Evolutionary conservation across 2,329 filamentous ascomycete species (phyloP).

Genomic region (Phaeoacremonium minimum): DNA sequence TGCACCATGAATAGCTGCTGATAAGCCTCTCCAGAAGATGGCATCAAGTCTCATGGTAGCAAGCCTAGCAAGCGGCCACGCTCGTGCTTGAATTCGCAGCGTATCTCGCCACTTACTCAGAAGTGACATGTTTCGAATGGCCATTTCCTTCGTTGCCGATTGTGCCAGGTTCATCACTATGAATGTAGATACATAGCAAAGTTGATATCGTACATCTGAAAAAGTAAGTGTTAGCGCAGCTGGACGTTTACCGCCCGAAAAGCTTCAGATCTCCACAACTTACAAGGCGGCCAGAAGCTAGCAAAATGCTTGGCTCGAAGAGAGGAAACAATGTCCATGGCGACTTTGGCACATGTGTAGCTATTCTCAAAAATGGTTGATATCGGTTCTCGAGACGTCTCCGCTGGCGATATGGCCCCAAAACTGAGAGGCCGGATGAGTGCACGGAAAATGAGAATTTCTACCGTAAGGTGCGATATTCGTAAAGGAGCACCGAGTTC

Average conservation of each 20-base stretch:
- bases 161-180: conserved; percentile 17
- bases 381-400: conserved; percentile 12
- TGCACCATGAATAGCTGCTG: conserved; percentile 9
- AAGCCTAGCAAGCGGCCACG: conserved; percentile 17
- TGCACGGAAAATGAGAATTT: conserved; percentile 19
- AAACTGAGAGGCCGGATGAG: conserved; percentile 15
- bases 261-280: conserved; percentile 2
- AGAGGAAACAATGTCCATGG: conserved; percentile 14
- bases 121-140: conserved; percentile 10
- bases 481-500: conserved; percentile 14
- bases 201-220: conserved; percentile 16
- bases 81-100: conserved; percentile 15
- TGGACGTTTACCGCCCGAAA: background rate
- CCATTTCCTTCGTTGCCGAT: conserved; percentile 12
- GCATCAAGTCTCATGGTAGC: conserved; percentile 18
- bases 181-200: conserved; percentile 18
- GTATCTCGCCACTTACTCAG: conserved; percentile 16
- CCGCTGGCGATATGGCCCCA: conserved; percentile 4
- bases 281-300: conserved; percentile 16
- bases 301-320: conserved; percentile 16
- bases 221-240: background rate
- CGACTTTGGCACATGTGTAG: conserved; percentile 15
- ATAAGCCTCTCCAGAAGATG: conserved; percentile 16
- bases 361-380: conserved; percentile 18
- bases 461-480: conserved; percentile 16